These are phyloP conservation scores for Centella asiatica DNA, from an alignment of 129 eudicot species.

Conservation along the genomic window DNA sequence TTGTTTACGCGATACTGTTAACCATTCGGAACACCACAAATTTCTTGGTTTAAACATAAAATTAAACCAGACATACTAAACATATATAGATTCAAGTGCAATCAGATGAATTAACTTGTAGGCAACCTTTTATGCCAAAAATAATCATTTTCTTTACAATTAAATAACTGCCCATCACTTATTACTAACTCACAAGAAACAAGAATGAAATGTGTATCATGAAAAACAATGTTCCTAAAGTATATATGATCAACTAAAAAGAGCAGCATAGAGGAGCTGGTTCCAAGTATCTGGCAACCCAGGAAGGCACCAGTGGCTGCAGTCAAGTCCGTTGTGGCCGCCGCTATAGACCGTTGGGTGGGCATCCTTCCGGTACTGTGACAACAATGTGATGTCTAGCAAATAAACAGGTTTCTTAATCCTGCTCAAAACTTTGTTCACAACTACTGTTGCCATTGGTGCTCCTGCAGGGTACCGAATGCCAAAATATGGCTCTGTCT, in stretches of 20 bases:
- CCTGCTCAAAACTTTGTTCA: slow-evolving; percentile 67
- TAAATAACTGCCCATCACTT: background rate
- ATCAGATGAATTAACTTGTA: background rate
- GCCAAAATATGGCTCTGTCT: slow-evolving; percentile 62
- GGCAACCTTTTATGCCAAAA: slow-evolving; percentile 6
- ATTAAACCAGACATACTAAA: no score
- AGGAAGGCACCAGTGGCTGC: slow-evolving; percentile 98
- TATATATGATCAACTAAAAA: slow-evolving; percentile 19
- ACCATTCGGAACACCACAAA: no score
- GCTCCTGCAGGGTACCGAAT: slow-evolving; percentile 59
- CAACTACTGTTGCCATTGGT: slow-evolving; percentile 45
- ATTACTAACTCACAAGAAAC: background rate
- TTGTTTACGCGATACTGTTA: background rate
- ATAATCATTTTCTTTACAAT: slow-evolving; percentile 13
- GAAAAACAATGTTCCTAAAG: background rate
- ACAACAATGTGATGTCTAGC: slow-evolving; percentile 64
- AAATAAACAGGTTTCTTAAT: slow-evolving; percentile 61
- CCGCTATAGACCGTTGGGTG: slow-evolving; percentile 65
- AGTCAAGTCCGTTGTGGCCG: slow-evolving; percentile 49
- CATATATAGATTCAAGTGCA: background rate
- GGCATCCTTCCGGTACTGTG: slow-evolving; percentile 76
- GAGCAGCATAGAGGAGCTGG: slow-evolving; percentile 54
- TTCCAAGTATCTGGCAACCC: slow-evolving; percentile 99
- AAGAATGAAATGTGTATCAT: slow-evolving; percentile 2
- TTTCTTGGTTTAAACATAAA: no score